Evolutionary conservation across 164 flowering plant species (phyloP).

Genomic region (Houttuynia cordata): DNA sequence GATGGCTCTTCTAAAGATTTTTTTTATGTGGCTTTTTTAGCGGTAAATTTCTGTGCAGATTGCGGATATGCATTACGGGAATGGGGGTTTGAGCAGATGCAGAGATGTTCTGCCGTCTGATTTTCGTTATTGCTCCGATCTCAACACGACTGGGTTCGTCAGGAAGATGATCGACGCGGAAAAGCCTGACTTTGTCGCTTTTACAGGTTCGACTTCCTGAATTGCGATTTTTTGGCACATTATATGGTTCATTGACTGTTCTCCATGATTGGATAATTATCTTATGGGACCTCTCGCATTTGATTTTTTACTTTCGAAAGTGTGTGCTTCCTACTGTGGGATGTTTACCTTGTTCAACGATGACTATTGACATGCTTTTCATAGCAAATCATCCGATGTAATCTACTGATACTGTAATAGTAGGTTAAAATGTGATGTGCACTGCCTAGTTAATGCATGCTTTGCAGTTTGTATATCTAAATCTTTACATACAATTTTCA

Average conservation of each 20-base stretch:
- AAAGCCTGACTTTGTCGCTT: conserved; percentile 75
- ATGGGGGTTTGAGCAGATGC: conserved; percentile 59
- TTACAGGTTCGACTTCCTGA: conserved; percentile 42
- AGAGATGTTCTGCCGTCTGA: conserved; percentile 49
- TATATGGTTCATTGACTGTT: not conserved
- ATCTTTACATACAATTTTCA: no score
- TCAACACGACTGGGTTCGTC: conserved; percentile 70
- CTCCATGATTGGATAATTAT: no score
- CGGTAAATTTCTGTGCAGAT: conserved; percentile 22
- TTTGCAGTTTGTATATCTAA: no score
- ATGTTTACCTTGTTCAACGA: no score
- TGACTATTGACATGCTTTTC: no score
- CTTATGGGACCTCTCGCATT: no score
- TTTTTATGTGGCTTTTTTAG: not conserved
- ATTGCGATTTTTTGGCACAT: not conserved
- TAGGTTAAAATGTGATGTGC: no score
- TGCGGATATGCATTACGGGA: conserved; percentile 87
- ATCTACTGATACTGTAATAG: no score
- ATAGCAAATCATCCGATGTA: no score
- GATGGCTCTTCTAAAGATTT: not conserved
- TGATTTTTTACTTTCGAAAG: no score
- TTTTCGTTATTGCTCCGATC: conserved; percentile 58
- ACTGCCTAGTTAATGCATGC: no score
- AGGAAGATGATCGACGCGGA: conserved; percentile 52
- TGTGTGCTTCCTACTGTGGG: no score